These are phyloP conservation scores for Nothophytophthora sp. DNA, from an alignment of 352 stramenopile genomes.

Conservation along the genomic window DNA sequence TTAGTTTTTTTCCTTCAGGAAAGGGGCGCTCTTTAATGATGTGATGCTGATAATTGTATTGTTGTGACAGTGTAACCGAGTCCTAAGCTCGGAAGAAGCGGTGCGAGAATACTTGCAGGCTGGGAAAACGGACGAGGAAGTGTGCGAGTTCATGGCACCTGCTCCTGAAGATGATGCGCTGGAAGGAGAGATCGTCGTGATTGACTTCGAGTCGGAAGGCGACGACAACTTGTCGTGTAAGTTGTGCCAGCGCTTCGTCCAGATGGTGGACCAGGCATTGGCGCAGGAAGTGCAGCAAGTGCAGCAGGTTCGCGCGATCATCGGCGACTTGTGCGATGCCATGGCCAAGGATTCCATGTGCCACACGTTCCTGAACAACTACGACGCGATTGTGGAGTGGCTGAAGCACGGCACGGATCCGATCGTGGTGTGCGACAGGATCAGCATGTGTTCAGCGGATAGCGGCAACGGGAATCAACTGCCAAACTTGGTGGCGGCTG, in stretches of 20 bases:
- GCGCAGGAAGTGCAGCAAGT: slow-evolving; percentile 59
- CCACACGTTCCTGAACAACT: slow-evolving; percentile 76
- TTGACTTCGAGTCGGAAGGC: slow-evolving; percentile 22
- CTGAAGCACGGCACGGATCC: slow-evolving; percentile 71
- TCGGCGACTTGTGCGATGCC: slow-evolving; percentile 74
- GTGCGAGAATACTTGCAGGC: slow-evolving; percentile 40
- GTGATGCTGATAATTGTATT: neutral
- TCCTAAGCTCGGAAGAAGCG: slow-evolving; percentile 43
- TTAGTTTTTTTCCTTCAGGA: no score
- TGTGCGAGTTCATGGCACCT: slow-evolving; percentile 51
- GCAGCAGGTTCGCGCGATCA: slow-evolving; percentile 67
- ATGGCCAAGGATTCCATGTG: slow-evolving; percentile 77
- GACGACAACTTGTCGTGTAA: slow-evolving; percentile 57
- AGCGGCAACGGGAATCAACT: slow-evolving; percentile 12
- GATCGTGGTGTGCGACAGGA: slow-evolving; percentile 50
- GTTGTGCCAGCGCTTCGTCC: slow-evolving; percentile 75
- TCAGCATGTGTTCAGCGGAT: slow-evolving; percentile 60
- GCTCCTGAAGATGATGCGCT: no score
- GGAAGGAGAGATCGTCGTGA: no score
- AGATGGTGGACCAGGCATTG: slow-evolving; percentile 70
- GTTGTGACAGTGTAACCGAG: slow-evolving; percentile 33
- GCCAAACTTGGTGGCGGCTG: neutral
- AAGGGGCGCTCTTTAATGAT: slow-evolving; percentile 1
- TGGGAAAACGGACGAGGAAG: slow-evolving; percentile 45
- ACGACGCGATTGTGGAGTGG: slow-evolving; percentile 78